Conservation (phyloP, 2,329 filamentous ascomycete genomes). For the Fusarium pseudoanthophilum region DNA sequence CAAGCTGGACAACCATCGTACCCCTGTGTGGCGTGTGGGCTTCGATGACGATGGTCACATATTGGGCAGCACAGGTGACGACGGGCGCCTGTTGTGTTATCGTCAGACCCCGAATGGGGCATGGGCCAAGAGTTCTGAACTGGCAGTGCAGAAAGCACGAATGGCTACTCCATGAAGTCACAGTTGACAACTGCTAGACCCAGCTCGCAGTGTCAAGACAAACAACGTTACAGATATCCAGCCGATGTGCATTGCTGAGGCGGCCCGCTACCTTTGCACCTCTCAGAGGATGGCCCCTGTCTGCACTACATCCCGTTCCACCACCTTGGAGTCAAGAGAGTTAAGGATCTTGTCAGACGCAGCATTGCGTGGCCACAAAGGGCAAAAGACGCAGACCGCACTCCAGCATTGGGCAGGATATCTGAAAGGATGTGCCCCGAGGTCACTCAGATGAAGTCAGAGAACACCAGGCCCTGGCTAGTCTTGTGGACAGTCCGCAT, state of each 20-base stretch:
- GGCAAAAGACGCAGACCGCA: neutral
- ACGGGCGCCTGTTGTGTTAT: slow-evolving; percentile 73
- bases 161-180: slow-evolving; percentile 58
- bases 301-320: neutral
- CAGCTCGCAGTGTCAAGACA: neutral
- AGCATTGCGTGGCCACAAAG: neutral
- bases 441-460: neutral
- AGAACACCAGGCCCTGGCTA: neutral
- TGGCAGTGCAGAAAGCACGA: slow-evolving; percentile 66
- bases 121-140: slow-evolving; percentile 70
- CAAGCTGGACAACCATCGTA: slow-evolving; percentile 73
- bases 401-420: no score
- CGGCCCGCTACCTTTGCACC: no score
- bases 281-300: neutral
- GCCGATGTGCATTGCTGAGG: neutral
- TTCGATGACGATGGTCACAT: slow-evolving; percentile 79
- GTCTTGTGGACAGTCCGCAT: neutral
- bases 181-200: neutral
- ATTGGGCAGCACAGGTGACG: slow-evolving; percentile 79
- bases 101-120: slow-evolving; percentile 67
- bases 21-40: slow-evolving; percentile 79
- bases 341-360: neutral
- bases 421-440: neutral
- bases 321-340: neutral
- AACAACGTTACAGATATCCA: neutral